Evolutionary conservation across 495 filamentous ascomycete species (phyloP), one percentile per base, ranked within the genome.

Genomic region (Penicillium paradoxum): DNA sequence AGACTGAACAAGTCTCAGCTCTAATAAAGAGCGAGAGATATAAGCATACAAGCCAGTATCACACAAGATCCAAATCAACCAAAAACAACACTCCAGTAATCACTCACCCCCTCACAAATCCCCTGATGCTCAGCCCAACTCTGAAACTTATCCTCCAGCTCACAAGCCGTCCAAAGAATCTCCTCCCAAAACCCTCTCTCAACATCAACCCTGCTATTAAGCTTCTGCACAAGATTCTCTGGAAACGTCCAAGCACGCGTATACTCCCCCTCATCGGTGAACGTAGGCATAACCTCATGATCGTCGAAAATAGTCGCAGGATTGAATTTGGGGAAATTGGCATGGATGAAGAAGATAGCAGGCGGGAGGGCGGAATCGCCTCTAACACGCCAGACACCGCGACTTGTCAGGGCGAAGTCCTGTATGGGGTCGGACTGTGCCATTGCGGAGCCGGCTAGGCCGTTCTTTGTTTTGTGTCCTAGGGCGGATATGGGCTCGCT

Each of bases 131-230:
- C 65, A 24, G 54, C 48, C 71, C 73, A 74, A 30, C 57, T 64
- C 13, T 51, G 43, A 41, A 77, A 73, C 36, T 67, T 75, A 29
- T 58, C 45, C 49, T 77, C 73, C 11, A 77, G 67, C 41, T 73
- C 67, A 56, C 77, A 81, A 33, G 70, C 76, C 0, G 74, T 68
- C 65, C 71, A 71, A 15, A 68, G 60, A 27, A 79, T 71, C 45
- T 75, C 75, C 25, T 66, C 52, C 79, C 79, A 83, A 62, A 79
- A 64, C 6, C 55, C 51, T 51, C 59, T 75, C 60, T 83, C 79
- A 2, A 79, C 64, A 55, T 82, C 78, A 10, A 59, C 51, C 32
- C 44, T 53, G 6, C 36, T 25, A 15, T 71, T 75, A 17, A 73
- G 72, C 10, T 43, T 39, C 18, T 56, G 55, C 11, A 77, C 55